Base-by-base conservation (phyloP, 345 rosid genomes). In the Combretum micranthum region DNA sequence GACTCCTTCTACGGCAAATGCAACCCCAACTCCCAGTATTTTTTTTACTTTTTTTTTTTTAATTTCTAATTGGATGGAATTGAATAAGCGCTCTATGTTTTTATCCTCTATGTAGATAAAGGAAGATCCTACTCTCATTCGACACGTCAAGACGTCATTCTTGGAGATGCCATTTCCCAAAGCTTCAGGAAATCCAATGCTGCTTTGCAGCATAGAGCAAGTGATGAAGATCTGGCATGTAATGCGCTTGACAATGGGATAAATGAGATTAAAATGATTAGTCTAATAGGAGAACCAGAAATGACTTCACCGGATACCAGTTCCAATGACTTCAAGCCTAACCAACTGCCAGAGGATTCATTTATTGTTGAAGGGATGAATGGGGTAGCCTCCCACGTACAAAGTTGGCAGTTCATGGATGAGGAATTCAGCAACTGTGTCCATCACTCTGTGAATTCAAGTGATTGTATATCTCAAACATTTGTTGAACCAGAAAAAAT, bases 401-500 rank as follows among this genome's bases (percentile, higher is more conserved):
- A 83, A 59, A 83, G 84, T 64, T 72, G 86, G 92, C 88, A 85
- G 26, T 60, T 83, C 62, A 64, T 78, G 53, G 95, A 77, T 3
- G 93, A 87, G 52, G 95, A 87, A 64, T 65, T 87, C 67, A 80
- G 88, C 57, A 89, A 82, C 61, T 69, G 87, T 61, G 71, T 79
- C 32, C 84, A 72, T 19, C 80, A 81, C 63, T 80, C 94, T n/a
- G 25, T 87, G 57, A 89, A 82, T 53, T 80, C 92, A 1, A 89
- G 93, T 53, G 96, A 85, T 47, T 77, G 82, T 51, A 74, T 89
- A 64, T 90, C 95, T 18, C 90, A 90, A 64, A 77, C 87, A 50
- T 18, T 84, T 44, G 73, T 57, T 17, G 85, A 86, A 15, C 79
- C 86, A 20, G 59, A 53, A 0, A 87, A 72, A 16, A 67, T 45